Evolutionary conservation across 768 basidiomycete genomes (phyloP), one percentile per base, ranked within the genome.

Genomic region (Russula virescens): DNA sequence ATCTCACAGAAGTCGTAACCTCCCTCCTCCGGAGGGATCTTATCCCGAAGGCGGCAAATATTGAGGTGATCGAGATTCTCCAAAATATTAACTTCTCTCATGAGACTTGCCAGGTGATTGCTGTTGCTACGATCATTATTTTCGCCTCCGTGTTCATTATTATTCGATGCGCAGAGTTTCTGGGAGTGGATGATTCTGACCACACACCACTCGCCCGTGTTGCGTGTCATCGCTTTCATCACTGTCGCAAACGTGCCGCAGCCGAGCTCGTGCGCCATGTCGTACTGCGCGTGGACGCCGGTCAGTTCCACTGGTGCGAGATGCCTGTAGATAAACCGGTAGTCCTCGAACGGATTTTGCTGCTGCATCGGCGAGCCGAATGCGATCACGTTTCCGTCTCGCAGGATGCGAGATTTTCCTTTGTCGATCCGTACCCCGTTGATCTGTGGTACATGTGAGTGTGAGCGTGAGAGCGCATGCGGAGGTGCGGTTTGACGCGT

Each of bases 231-330:
- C 1, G 91, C 94, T 71, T 88, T 90, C 77, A 87, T 82, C 21
- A 98, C 96, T 10, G 87, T 88, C 5, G 94, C 96, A 71, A 97
- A 98, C 2, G 91, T 86, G 10, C 96, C 96, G 68, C 87, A 88
- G 57, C 96, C 96, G 3, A 98, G 82, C 72, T 90, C 87, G 55
- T 77, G 72, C 35, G 79, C 77, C 43, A 90, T 69, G 65, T 90
- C 88, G 71, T 91, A 91, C 58, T 77, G 75, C 1, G 81, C 81
- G 69, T 86, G 83, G 11, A 91, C 73, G 3, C 85, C 86, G 77
- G 23, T 73, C 74, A 0, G 81, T 76, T 16, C 76, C 74, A 0
- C 81, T 79, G 31, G 71, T 7, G 86, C 85, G 13, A 80, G 77
- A 66, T 87, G 83, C 11, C 88, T 83, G 70, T 84, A 91, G 55